phyloP scores from a whole-genome alignment of 768 basidiomycete species.

The Filobasidium floriforme region DNA sequence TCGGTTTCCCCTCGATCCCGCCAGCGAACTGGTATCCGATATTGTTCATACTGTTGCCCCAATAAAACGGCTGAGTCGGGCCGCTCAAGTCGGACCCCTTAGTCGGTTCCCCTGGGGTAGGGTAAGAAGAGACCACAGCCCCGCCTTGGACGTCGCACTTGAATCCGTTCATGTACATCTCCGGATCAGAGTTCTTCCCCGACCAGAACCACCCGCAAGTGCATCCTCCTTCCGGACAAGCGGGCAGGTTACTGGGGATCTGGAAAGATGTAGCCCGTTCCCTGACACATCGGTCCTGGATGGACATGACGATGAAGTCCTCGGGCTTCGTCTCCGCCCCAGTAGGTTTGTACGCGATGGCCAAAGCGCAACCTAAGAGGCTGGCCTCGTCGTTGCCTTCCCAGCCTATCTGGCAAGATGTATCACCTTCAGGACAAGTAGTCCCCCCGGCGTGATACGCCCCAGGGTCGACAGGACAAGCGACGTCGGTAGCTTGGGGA shows the following conservation, averaged over 20 bases:
- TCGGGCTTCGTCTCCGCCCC: conserved; percentile 29
- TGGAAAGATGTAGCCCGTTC: conserved; percentile 37
- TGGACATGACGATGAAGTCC: conserved; percentile 33
- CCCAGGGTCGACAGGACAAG: not conserved
- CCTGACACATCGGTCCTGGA: conserved; percentile 35
- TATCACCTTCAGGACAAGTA: not conserved
- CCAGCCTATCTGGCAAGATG: not conserved
- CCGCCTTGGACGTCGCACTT: conserved; percentile 24
- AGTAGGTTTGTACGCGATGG: conserved; percentile 33
- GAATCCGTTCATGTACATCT: conserved; percentile 31
- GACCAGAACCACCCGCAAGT: conserved; percentile 39
- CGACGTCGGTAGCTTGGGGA: not conserved
- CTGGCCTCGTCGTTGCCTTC: not conserved
- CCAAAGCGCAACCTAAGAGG: conserved; percentile 31
- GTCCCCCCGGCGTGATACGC: not conserved
- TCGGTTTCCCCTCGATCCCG: not conserved
- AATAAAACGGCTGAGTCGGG: not conserved
- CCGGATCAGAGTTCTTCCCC: conserved; percentile 18
- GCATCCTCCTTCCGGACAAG: conserved; percentile 41
- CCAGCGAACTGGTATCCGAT: not conserved
- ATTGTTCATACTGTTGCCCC: not conserved
- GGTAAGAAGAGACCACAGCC: not conserved
- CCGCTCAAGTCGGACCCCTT: not conserved
- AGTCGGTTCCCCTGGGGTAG: not conserved
- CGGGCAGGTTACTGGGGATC: conserved; percentile 39